Conservation (phyloP, 2,329 filamentous ascomycete species). For the Lachnellula suecica region DNA sequence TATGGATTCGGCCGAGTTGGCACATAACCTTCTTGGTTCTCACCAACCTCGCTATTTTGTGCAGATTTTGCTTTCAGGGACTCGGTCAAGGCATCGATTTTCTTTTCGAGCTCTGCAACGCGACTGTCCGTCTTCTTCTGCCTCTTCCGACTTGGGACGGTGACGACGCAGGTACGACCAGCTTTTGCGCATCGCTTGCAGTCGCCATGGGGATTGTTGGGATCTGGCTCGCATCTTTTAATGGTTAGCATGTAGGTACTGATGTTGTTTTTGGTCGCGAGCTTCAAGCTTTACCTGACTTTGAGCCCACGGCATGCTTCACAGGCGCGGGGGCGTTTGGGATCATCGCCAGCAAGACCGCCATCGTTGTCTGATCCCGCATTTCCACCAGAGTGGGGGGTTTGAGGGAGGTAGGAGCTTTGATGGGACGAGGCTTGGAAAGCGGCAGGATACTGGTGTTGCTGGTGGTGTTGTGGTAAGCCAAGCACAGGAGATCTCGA, state of each 20-base stretch:
- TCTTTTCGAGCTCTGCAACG: constrained; percentile 43
- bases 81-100: constrained; percentile 41
- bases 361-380: constrained; percentile 16
- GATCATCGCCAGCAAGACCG: constrained; percentile 18
- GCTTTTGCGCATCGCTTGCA: constrained; percentile 42
- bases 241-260: neutral
- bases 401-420: constrained; percentile 21
- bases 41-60: constrained; percentile 9
- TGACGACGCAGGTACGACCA: constrained; percentile 39
- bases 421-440: constrained; percentile 8
- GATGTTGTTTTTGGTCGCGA: neutral
- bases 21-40: constrained; percentile 5
- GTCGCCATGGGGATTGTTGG: constrained; percentile 31
- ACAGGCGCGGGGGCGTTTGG: constrained; percentile 39
- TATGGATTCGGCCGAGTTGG: constrained; percentile 25
- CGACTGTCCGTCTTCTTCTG: constrained; percentile 44
- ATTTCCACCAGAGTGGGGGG: constrained; percentile 23
- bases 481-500: constrained; percentile 7
- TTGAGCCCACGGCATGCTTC: constrained; percentile 42
- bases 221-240: constrained; percentile 35
- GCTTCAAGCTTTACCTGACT: constrained; percentile 30
- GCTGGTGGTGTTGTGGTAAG: constrained; percentile 6
- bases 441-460: constrained; percentile 10
- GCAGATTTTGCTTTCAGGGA: constrained; percentile 32
- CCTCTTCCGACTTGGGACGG: constrained; percentile 40